Percentiles rank a stretch among this genome's conserved stretches.
These are phyloP conservation scores for Setomelanomma holmii DNA, from an alignment of 2,329 filamentous ascomycete genomes.

Conservation along the genomic window DNA sequence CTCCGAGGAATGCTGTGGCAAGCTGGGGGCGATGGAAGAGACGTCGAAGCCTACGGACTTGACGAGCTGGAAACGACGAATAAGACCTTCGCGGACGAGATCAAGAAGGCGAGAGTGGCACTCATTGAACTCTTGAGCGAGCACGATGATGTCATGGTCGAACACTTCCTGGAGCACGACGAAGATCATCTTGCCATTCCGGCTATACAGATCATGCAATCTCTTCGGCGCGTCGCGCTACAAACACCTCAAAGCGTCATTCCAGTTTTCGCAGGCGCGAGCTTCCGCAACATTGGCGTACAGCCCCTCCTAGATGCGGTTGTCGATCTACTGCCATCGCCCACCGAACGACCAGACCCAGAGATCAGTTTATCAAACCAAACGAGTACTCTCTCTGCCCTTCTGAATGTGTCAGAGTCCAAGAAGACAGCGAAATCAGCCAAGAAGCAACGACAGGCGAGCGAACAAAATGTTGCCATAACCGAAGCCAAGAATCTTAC, in stretches of 20 bases:
- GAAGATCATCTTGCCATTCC: conserved; percentile 75
- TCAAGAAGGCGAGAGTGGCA: conserved; percentile 76
- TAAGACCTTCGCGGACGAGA: conserved; percentile 65
- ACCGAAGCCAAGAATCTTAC: conserved; percentile 67
- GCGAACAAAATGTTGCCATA: conserved; percentile 17
- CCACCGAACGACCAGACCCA: conserved; percentile 78
- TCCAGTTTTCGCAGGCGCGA: conserved; percentile 89
- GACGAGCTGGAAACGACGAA: conserved; percentile 61
- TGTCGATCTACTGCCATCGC: conserved; percentile 84
- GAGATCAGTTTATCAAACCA: conserved; percentile 72
- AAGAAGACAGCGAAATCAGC: conserved; percentile 17
- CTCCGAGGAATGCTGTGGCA: conserved; percentile 78
- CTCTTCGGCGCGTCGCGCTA: conserved; percentile 75
- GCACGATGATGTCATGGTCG: conserved; percentile 84
- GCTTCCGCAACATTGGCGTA: conserved; percentile 92
- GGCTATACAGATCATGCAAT: conserved; percentile 70
- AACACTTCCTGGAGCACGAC: conserved; percentile 79
- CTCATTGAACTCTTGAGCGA: conserved; percentile 87
- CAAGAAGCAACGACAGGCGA: conserved; percentile 22
- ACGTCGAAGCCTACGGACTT: conserved; percentile 63
- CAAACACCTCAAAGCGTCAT: conserved; percentile 74
- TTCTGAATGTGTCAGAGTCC: conserved; percentile 48
- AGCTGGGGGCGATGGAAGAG: conserved; percentile 69
- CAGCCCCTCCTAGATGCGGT: conserved; percentile 90
- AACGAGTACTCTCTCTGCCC: conserved; percentile 60